phyloP scores from a whole-genome alignment of 179 eudicot genomes.

The Vitellaria paradoxa region DNA sequence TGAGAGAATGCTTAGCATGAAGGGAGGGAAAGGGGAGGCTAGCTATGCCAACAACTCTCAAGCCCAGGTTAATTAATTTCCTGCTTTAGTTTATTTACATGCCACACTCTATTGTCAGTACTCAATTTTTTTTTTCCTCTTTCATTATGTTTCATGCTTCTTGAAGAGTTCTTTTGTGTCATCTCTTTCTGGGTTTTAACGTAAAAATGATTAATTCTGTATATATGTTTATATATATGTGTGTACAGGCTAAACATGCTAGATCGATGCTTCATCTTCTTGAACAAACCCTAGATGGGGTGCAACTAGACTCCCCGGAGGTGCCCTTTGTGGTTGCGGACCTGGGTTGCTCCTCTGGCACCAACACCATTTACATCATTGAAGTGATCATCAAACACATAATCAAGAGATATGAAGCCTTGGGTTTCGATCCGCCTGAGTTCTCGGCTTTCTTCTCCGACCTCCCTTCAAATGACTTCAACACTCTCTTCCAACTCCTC shows the following conservation, averaged over 20 bases:
- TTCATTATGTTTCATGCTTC: background rate
- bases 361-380: constrained; percentile 65
- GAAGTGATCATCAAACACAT: constrained; percentile 79
- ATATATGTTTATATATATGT: constrained; percentile 12
- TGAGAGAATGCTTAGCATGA: constrained; percentile 88
- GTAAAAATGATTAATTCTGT: too few relatives aligned
- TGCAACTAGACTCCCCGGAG: constrained; percentile 40
- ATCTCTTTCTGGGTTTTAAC: too few relatives aligned
- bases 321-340: constrained; percentile 74
- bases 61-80: constrained; percentile 67
- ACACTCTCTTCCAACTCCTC: constrained; percentile 83
- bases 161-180: too few relatives aligned
- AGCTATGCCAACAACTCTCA: constrained; percentile 96
- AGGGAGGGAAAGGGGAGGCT: constrained; percentile 90
- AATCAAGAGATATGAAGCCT: constrained; percentile 57
- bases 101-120: background rate
- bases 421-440: constrained; percentile 63
- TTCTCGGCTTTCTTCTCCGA: constrained; percentile 90
- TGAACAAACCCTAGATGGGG: constrained; percentile 68
- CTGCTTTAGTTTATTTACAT: background rate
- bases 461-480: constrained; percentile 91
- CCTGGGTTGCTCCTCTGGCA: constrained; percentile 81
- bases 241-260: constrained; percentile 77
- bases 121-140: background rate
- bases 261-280: constrained; percentile 84